Base-by-base conservation (phyloP, 164 flowering plant genomes). In the Berberis thunbergii region DNA sequence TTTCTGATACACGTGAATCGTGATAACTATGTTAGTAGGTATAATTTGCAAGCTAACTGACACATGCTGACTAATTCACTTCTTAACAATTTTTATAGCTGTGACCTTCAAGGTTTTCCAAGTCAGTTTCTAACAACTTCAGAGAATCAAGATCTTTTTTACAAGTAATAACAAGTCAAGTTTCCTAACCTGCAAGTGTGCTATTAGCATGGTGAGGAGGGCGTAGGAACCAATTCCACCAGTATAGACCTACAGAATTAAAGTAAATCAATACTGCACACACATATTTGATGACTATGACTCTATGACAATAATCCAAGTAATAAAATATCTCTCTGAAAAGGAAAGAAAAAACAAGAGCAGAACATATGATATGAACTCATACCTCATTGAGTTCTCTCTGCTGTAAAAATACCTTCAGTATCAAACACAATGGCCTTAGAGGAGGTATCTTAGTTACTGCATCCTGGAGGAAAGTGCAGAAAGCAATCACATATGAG, bases 191-290 rank as follows among this genome's bases (percentile, higher is more conserved):
- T 79, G 86, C 74, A 94, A 64, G 78, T 89, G 79, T 60, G 91
- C 95, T 69, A 94, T 87, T 6, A 94, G 76, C 97, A 91, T 94
- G 52, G 84, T 72, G 68, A 94, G 86, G 41, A 94, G 93, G 2
- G 96, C 93, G 82, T 94, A 94, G 38, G 99, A 94, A 57, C 99
- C 96, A 71, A 94, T 81, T 60, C 99, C 99, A 64, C 97, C 99
- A 66, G 99, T 80, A 70, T 91, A 94, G 4, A 94, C 99, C 99
- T 91, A 67, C 66, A 76, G 4, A 69, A 62, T 53, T 43, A 61
- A 61, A 68, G 38, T 3, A 41, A 63, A 49, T 6, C 8, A 46
- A 13, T 56, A 6, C 11, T 7, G 41, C n/a, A 71, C 7, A 38
- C 49, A 55, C 13, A 7, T 46, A 41, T 9, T 6, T 2, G 63